Base-by-base conservation (phyloP, 805 yeast species). In the Candida tibetensis region DNA sequence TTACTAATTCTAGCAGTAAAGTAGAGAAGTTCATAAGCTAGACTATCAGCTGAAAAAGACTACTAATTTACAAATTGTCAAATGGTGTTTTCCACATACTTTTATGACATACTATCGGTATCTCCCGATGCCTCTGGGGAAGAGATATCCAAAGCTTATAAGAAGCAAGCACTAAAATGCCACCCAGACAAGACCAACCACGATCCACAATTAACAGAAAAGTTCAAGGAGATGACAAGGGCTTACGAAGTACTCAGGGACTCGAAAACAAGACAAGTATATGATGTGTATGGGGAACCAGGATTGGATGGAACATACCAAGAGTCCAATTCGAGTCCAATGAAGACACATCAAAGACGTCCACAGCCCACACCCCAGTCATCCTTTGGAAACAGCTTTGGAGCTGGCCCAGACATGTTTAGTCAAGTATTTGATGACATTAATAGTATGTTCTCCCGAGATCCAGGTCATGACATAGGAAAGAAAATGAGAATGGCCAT, bases 131-230 rank as follows among this genome's bases (percentile, higher is more conserved):
- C 72, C 8, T 47, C 68, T 2, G 30, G 45, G 5, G 73, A 66
- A 26, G 71, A 66, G 38, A 67, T 69, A 21, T 49, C 67, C 8
- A 53, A 50, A 17, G 52, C 67, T 0, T 64, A 65, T 37, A 63
- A 62, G 38, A 61, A 56, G 36, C 53, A 57, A 37, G 76, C 80
- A 2, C 52, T 76, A 34, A 66, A 66, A 49, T 76, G 70, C 52
- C 90, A 82, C 53, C 90, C 90, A 1, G 90, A 82, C 53, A 76
- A 77, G 48, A 76, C 77, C 15, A 65, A 66, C 40, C 74, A 69
- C 44, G 59, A 75, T 13, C 75, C 74, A 5, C 70, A 62, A 19
- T 65, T 75, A 27, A 76, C 78, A 3, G 72, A 69, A 41, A 64
- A 60, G 43, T 85, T 83, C 61, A 80, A 80, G 59, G 76, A 73